phyloP scores from a whole-genome alignment of 345 rosid species.

The Mallotus nudiflorus region DNA sequence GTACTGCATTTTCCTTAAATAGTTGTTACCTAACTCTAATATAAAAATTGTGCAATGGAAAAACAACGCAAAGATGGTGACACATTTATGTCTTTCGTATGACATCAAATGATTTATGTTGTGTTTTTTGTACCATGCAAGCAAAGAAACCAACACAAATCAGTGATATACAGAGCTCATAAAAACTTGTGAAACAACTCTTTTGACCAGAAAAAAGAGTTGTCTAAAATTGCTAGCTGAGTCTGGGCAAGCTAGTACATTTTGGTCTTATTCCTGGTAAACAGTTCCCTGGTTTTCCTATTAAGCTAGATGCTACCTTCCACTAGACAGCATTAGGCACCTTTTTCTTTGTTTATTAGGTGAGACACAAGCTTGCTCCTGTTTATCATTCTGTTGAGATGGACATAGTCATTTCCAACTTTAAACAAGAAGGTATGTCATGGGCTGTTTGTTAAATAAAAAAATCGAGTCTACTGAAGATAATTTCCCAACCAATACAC shows the following conservation, averaged over 20 bases:
- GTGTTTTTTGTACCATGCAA: not conserved
- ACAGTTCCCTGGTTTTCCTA: not conserved
- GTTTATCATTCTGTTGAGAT: not conserved
- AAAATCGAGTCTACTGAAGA: not conserved
- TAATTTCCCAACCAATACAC: not conserved
- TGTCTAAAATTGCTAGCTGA: not conserved
- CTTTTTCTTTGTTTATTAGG: not conserved
- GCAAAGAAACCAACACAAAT: not conserved
- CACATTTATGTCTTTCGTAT: not conserved
- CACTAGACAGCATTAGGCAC: not conserved
- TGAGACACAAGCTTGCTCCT: not conserved
- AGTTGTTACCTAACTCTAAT: not conserved
- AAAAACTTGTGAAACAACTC: not conserved
- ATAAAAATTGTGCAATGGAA: not conserved
- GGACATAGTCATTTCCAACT: too few relatives aligned
- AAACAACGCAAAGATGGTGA: not conserved
- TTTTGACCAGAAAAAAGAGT: not conserved
- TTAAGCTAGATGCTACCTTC: not conserved
- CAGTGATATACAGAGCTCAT: not conserved
- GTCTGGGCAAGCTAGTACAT: not conserved
- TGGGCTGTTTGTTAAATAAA: not conserved
- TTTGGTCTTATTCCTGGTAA: not conserved
- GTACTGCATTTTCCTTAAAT: not conserved
- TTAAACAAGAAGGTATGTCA: too few relatives aligned
- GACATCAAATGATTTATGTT: not conserved